Conservation (phyloP, 129 eudicot genomes). For the Artemisia annua region DNA sequence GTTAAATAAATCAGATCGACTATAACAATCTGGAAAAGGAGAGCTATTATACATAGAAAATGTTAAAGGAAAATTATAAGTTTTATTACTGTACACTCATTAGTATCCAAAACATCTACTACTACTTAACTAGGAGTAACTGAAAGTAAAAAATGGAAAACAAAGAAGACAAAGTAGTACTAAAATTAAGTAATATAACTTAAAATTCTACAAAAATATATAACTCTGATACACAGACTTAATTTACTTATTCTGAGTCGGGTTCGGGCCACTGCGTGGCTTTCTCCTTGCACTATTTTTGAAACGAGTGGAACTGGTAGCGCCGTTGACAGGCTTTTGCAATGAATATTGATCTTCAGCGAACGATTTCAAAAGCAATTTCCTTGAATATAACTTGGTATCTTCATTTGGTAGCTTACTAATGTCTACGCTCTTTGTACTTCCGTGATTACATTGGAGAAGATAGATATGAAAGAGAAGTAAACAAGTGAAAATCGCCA, state of each 20-base stretch:
- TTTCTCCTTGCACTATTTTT: conserved; percentile 31
- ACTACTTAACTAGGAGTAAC: background rate
- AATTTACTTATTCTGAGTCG: conserved; percentile 37
- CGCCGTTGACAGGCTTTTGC: conserved; percentile 15
- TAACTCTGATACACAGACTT: background rate
- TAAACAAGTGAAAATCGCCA: conserved; percentile 30
- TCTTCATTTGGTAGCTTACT: conserved; percentile 15
- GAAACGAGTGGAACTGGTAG: background rate
- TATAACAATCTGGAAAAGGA: no score
- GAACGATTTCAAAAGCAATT: conserved; percentile 16
- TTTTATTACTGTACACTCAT: conserved; percentile 17
- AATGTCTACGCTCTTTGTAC: conserved; percentile 14
- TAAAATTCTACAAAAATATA: conserved; percentile 25
- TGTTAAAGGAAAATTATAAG: background rate
- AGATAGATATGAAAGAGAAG: conserved; percentile 22
- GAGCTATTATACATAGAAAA: no score
- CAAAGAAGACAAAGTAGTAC: background rate
- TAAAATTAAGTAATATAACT: background rate
- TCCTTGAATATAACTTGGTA: conserved; percentile 31
- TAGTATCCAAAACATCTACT: conserved; percentile 1
- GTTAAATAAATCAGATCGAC: no score
- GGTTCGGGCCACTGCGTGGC: conserved; percentile 45
- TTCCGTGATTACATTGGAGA: conserved; percentile 9
- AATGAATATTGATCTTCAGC: conserved; percentile 20
- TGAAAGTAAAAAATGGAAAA: no score